phyloP scores from a whole-genome alignment of 345 rosid genomes.

The Boechera retrofracta region DNA sequence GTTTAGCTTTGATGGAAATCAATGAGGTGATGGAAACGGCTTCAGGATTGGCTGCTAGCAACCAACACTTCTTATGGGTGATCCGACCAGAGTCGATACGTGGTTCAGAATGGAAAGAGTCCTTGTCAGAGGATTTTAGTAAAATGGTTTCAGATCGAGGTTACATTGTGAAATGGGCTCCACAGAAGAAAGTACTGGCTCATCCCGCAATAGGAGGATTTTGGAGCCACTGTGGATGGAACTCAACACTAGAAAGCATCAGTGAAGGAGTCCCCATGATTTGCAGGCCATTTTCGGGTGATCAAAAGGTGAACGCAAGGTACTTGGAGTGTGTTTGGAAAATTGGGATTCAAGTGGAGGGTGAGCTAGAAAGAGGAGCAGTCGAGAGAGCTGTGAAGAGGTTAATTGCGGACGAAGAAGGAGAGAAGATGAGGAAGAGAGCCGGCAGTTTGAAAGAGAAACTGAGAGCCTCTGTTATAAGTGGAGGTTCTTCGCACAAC shows the following conservation, averaged over 20 bases:
- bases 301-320: conserved; percentile 55
- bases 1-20: conserved; percentile 41
- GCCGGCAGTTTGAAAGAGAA: conserved; percentile 5
- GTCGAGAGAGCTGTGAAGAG: conserved; percentile 28
- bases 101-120: conserved; percentile 38
- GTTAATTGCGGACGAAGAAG: conserved; percentile 35
- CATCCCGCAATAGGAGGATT: conserved; percentile 53
- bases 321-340: conserved; percentile 55
- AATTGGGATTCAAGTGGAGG: conserved; percentile 47
- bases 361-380: conserved; percentile 18
- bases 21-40: conserved; percentile 39
- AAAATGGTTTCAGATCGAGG: conserved; percentile 38
- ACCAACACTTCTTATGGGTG: conserved; percentile 46
- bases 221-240: conserved; percentile 64
- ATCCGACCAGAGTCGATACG: conserved; percentile 26
- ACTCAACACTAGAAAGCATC: conserved; percentile 56
- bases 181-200: conserved; percentile 38
- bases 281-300: conserved; percentile 47
- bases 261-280: conserved; percentile 57
- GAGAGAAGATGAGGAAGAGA: conserved; percentile 32
- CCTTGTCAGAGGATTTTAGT: conserved; percentile 33
- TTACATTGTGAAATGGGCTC: conserved; percentile 33
- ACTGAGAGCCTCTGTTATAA: conserved; percentile 3
- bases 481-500: neutral
- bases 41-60: conserved; percentile 40